Evolutionary conservation across 129 eudicot genomes (phyloP).

Genomic region (Scalesia atractyloides): DNA sequence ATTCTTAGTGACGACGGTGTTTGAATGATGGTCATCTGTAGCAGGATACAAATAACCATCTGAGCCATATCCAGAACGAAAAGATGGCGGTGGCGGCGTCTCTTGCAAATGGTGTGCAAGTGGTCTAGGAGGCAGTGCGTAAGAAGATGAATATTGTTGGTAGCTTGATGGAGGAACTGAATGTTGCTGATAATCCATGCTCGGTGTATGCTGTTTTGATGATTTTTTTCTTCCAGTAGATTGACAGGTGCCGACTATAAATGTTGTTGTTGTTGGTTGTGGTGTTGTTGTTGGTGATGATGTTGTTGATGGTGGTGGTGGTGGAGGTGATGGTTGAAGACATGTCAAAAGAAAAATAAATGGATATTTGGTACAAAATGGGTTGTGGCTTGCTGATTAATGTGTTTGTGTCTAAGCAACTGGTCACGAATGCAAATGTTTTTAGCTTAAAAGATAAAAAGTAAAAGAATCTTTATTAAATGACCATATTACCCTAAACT

Average conservation of each 20-base stretch:
- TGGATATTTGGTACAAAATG: too few relatives aligned
- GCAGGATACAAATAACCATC: conserved; percentile 57
- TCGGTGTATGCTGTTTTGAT: conserved; percentile 55
- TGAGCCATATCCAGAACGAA: conserved; percentile 58
- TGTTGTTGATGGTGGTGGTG: conserved; percentile 29
- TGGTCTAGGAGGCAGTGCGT: conserved; percentile 47
- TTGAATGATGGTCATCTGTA: too few relatives aligned
- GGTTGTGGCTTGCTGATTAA: too few relatives aligned
- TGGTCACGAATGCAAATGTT: too few relatives aligned
- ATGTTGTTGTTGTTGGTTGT: conserved; percentile 42
- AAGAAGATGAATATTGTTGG: conserved; percentile 54
- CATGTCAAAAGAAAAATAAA: too few relatives aligned
- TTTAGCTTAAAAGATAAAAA: too few relatives aligned
- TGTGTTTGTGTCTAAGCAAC: too few relatives aligned
- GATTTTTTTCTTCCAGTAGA: conserved; percentile 58
- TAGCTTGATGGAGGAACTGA: conserved; percentile 53
- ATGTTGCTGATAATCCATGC: conserved; percentile 49
- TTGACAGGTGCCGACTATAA: conserved; percentile 43
- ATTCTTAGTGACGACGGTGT: too few relatives aligned
- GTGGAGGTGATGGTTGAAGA: too few relatives aligned
- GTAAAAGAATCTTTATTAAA: too few relatives aligned
- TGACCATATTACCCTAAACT: too few relatives aligned
- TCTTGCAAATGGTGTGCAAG: conserved; percentile 50
- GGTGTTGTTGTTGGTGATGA: conserved; percentile 25
- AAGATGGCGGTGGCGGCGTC: conserved; percentile 50